These are phyloP conservation scores for Gillenia trifoliata DNA, from an alignment of 306 rosid genomes.

Conservation along the genomic window DNA sequence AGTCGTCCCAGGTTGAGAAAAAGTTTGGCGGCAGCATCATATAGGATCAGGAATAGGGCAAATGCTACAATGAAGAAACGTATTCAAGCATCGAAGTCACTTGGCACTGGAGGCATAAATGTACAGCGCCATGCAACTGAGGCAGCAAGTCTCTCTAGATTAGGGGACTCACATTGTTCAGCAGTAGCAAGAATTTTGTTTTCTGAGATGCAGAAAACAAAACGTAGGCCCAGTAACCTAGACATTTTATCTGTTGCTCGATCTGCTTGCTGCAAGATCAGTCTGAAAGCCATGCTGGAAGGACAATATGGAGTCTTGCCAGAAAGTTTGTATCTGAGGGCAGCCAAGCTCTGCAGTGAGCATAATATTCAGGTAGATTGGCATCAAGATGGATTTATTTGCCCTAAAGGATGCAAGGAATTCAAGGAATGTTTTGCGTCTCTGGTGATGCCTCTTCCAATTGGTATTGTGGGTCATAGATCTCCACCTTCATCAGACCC, in stretches of 20 bases:
- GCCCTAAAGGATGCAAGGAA: constrained; percentile 67
- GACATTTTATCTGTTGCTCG: constrained; percentile 72
- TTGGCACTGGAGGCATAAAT: constrained; percentile 38
- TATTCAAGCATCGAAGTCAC: constrained; percentile 65
- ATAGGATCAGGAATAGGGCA: constrained; percentile 76
- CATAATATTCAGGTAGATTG: constrained; percentile 50
- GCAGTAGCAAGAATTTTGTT: constrained; percentile 77
- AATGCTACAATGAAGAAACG: constrained; percentile 64
- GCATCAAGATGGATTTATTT: constrained; percentile 76
- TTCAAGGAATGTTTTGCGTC: constrained; percentile 46
- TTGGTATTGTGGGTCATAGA: constrained; percentile 28
- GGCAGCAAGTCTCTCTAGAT: constrained; percentile 44
- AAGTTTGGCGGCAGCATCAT: constrained; percentile 67
- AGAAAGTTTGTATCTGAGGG: constrained; percentile 72
- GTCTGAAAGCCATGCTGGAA: constrained; percentile 60
- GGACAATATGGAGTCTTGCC: constrained; percentile 74
- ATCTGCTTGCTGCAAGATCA: constrained; percentile 76
- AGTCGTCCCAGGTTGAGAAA: constrained; percentile 82
- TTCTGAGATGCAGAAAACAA: constrained; percentile 81
- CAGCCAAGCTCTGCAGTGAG: constrained; percentile 91
- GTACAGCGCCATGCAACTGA: constrained; percentile 45
- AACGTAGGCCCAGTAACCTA: constrained; percentile 66
- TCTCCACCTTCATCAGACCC: constrained; percentile 32
- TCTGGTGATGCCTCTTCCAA: constrained; percentile 53
- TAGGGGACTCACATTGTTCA: constrained; percentile 69